These are phyloP conservation scores for Rhizopus arrhizus DNA, from an alignment of 371 early-diverging fungal species.

Conservation along the genomic window DNA sequence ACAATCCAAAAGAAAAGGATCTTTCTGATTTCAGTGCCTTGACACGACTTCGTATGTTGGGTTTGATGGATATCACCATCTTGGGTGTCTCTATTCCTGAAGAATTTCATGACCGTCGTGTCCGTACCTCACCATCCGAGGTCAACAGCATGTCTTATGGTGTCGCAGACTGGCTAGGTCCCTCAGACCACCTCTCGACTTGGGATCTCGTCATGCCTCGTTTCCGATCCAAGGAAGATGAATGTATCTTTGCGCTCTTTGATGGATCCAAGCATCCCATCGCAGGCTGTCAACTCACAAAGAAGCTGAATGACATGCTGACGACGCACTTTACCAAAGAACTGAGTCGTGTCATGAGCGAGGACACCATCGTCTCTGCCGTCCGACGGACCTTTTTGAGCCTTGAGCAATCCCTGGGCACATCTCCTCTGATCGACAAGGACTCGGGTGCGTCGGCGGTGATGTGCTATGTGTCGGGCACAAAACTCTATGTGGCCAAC, in stretches of 20 bases:
- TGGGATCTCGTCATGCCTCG: conserved; percentile 85
- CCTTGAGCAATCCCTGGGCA: conserved; percentile 72
- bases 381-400: conserved; percentile 75
- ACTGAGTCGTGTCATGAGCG: conserved; percentile 58
- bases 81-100: conserved; percentile 79
- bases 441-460: conserved; percentile 70
- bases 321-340: conserved; percentile 70
- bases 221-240: conserved; percentile 78
- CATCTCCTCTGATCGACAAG: conserved; percentile 41
- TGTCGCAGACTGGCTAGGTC: conserved; percentile 81
- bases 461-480: conserved; percentile 77
- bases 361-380: conserved; percentile 63
- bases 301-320: conserved; percentile 73
- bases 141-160: conserved; percentile 83
- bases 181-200: conserved; percentile 61
- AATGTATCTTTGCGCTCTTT: conserved; percentile 86
- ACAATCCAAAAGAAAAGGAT: conserved; percentile 52
- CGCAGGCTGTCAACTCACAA: conserved; percentile 61
- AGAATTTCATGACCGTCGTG: conserved; percentile 77
- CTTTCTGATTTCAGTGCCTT: conserved; percentile 78
- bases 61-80: conserved; percentile 88
- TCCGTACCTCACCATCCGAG: conserved; percentile 83
- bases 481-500: conserved; percentile 84
- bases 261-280: conserved; percentile 69
- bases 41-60: conserved; percentile 73